Evolutionary conservation across 1,284 basidiomycete genomes (phyloP).

Genomic region (Apiotrichum siamense): DNA sequence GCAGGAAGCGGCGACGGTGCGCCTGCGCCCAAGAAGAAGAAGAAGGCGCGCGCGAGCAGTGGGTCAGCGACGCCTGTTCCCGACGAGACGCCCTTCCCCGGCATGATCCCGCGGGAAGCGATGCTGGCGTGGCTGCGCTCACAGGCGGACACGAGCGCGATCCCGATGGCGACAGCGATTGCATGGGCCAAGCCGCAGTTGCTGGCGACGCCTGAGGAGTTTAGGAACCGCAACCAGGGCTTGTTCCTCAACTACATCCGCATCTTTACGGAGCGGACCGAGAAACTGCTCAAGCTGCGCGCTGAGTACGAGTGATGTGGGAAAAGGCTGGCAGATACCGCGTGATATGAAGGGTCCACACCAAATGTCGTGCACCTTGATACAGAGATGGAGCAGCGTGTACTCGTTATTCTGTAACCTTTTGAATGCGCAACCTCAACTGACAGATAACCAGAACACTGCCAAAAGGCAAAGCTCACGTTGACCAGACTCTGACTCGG

Average conservation of each 20-base stretch:
- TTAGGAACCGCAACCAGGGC: constrained; percentile 23
- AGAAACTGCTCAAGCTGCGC: too few species aligned
- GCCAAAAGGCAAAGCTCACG: too few species aligned
- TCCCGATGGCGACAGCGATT: constrained; percentile 28
- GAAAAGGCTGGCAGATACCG: too few species aligned
- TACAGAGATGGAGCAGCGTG: too few species aligned
- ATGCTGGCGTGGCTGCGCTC: constrained; percentile 33
- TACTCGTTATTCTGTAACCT: too few species aligned
- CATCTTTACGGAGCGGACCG: too few species aligned
- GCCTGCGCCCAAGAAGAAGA: constrained; percentile 46
- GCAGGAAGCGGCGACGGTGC: too few species aligned
- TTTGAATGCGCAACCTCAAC: too few species aligned
- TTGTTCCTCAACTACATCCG: constrained; percentile 28
- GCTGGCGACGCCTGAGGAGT: constrained; percentile 12
- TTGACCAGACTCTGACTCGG: background rate
- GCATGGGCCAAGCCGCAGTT: constrained; percentile 26
- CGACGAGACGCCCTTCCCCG: constrained; percentile 26
- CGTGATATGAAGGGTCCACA: too few species aligned
- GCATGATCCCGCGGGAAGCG: constrained; percentile 34
- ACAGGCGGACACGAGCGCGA: constrained; percentile 13
- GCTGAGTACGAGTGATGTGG: too few species aligned
- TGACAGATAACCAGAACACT: too few species aligned
- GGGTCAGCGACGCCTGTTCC: constrained; percentile 8
- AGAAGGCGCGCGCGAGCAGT: constrained; percentile 28
- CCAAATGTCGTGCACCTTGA: too few species aligned